Evolutionary conservation across 495 filamentous ascomycete species (phyloP).

Genomic region (Cairneyella variabilis): DNA sequence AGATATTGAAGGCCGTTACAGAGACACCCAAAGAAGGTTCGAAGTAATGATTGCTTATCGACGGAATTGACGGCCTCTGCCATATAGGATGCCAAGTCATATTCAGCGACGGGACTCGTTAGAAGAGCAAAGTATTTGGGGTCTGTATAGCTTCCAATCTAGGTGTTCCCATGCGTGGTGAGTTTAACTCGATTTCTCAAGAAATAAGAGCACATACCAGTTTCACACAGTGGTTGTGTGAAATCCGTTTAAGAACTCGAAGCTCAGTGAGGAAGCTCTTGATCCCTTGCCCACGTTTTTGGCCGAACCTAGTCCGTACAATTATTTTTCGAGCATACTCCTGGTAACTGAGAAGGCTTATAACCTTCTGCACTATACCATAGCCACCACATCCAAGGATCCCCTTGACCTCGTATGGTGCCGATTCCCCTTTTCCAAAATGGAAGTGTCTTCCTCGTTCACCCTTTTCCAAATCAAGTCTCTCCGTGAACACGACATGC

Average conservation of each 20-base stretch:
- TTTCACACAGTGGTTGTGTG: constrained; percentile 15
- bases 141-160: constrained; percentile 18
- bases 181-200: background rate
- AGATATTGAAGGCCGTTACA: constrained; percentile 36
- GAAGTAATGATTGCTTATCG: constrained; percentile 6
- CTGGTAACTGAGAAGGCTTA: constrained; percentile 3
- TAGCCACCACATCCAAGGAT: constrained; percentile 8
- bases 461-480: constrained; percentile 13
- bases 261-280: constrained; percentile 18
- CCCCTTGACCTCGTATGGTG: constrained; percentile 7
- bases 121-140: constrained; percentile 15
- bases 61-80: background rate
- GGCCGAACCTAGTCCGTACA: background rate
- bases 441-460: constrained; percentile 1
- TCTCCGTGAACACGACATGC: constrained; percentile 4
- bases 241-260: constrained; percentile 14
- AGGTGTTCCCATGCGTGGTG: background rate
- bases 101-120: constrained; percentile 15
- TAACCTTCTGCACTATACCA: constrained; percentile 11
- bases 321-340: constrained; percentile 13
- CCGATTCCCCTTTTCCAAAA: background rate
- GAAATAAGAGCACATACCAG: constrained; percentile 6
- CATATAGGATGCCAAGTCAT: constrained; percentile 6
- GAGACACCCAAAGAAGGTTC: constrained; percentile 17
- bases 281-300: constrained; percentile 1